A percentile compares a stretch with the other conserved stretches of the same genome.
These are phyloP conservation scores for Suillus subluteus DNA, from an alignment of 768 basidiomycete species.

Conservation along the genomic window DNA sequence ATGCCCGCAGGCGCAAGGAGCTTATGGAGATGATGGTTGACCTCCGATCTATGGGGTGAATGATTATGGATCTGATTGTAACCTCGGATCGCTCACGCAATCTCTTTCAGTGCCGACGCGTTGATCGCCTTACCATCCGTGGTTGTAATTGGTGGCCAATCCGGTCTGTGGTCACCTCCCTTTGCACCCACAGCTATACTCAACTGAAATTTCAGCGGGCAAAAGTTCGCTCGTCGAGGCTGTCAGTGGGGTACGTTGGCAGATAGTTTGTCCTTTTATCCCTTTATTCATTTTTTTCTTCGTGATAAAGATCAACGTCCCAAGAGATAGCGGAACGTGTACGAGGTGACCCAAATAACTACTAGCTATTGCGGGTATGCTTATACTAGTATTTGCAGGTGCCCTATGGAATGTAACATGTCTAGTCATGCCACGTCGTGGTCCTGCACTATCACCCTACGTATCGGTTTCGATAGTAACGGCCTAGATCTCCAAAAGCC, in stretches of 20 bases:
- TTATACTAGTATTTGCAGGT: constrained; percentile 17
- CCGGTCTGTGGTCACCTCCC: constrained; percentile 35
- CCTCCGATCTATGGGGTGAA: constrained; percentile 39
- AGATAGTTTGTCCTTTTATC: background rate
- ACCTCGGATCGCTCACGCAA: background rate
- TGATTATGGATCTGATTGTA: background rate
- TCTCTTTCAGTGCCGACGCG: constrained; percentile 39
- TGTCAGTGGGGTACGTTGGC: background rate
- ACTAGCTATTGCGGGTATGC: background rate
- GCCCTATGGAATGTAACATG: constrained; percentile 43
- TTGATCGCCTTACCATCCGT: constrained; percentile 54
- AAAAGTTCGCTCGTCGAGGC: constrained; percentile 44
- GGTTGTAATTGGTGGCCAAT: constrained; percentile 58
- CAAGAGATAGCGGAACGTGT: constrained; percentile 35
- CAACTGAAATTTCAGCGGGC: constrained; percentile 42
- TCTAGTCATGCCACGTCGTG: constrained; percentile 28
- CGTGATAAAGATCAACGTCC: background rate
- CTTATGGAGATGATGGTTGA: constrained; percentile 44
- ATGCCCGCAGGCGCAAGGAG: constrained; percentile 43
- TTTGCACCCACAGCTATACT: background rate
- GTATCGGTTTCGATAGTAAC: constrained; percentile 40
- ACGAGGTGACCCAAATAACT: constrained; percentile 21
- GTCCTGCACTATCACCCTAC: constrained; percentile 47
- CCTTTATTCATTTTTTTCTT: background rate
- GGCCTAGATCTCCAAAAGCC: constrained; percentile 30